These are phyloP conservation scores for Hanseniaspora jakobsenii DNA, from an alignment of 805 yeast genomes.

Conservation along the genomic window DNA sequence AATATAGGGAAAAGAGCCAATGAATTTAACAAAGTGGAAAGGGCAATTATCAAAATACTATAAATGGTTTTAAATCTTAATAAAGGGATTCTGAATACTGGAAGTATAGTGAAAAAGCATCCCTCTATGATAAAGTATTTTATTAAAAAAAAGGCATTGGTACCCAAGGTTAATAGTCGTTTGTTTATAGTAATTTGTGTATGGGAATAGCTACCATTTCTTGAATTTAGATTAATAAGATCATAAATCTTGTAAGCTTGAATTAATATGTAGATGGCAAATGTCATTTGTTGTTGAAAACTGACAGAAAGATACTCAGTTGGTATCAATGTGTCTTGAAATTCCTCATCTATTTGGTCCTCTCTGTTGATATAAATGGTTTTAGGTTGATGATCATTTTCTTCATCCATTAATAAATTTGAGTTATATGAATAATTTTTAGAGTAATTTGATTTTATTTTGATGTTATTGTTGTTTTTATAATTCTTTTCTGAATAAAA, in stretches of 20 bases:
- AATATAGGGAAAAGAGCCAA: constrained; percentile 45
- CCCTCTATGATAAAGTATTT: constrained; percentile 70
- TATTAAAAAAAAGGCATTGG: constrained; percentile 46
- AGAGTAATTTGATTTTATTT: no score
- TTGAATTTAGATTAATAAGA: constrained; percentile 43
- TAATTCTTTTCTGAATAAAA: no score
- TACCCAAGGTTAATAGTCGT: no score
- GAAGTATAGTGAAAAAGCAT: constrained; percentile 53
- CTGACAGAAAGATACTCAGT: constrained; percentile 55
- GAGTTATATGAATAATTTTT: no score
- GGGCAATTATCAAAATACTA: constrained; percentile 38
- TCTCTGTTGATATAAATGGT: not conserved
- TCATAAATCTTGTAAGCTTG: constrained; percentile 82
- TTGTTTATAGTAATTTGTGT: constrained; percentile 29
- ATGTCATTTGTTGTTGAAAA: constrained; percentile 57
- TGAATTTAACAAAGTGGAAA: constrained; percentile 37
- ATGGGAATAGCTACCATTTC: constrained; percentile 22
- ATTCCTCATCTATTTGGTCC: not conserved
- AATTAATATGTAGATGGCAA: constrained; percentile 57
- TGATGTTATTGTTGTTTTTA: no score
- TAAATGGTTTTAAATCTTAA: constrained; percentile 51
- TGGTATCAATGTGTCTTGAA: constrained; percentile 39
- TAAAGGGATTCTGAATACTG: constrained; percentile 64
- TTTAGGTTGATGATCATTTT: no score
- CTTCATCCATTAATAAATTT: no score